phyloP scores from a whole-genome alignment of 2,329 filamentous ascomycete genomes.

The Calonectria pseudoturangicola region DNA sequence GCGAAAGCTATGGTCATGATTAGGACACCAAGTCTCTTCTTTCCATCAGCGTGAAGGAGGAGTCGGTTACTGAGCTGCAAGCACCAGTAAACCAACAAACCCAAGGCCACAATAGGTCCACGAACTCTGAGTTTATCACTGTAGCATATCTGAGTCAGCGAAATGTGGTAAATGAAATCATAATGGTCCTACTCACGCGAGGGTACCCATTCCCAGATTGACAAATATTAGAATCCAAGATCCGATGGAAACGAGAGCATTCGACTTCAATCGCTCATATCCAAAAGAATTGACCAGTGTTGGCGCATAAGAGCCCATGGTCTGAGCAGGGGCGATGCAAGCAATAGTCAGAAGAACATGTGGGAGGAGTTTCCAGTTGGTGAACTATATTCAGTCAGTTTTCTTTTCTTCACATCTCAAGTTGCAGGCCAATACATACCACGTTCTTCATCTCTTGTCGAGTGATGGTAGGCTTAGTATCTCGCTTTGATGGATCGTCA shows the following conservation, averaged over 20 bases:
- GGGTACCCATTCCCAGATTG: constrained; percentile 58
- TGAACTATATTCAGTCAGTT: constrained; percentile 52
- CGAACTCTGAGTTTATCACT: constrained; percentile 49
- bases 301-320: constrained; percentile 48
- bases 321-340: constrained; percentile 45
- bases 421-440: constrained; percentile 46
- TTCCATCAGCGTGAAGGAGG: constrained; percentile 43
- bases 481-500: constrained; percentile 58
- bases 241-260: constrained; percentile 60
- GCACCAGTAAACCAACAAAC: constrained; percentile 45
- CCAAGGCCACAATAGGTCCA: constrained; percentile 44
- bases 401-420: too few species aligned
- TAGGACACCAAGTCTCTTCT: constrained; percentile 44
- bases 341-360: constrained; percentile 54
- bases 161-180: background rate
- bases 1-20: constrained; percentile 44
- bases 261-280: constrained; percentile 56
- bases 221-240: constrained; percentile 58
- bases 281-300: constrained; percentile 59
- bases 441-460: constrained; percentile 58
- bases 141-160: background rate
- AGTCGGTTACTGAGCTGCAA: constrained; percentile 47
- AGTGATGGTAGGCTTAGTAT: constrained; percentile 55
- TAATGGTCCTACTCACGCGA: constrained; percentile 16
- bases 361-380: constrained; percentile 61